Conservation (phyloP, 176 grass and related monocot genomes). For the Musa itinerans region DNA sequence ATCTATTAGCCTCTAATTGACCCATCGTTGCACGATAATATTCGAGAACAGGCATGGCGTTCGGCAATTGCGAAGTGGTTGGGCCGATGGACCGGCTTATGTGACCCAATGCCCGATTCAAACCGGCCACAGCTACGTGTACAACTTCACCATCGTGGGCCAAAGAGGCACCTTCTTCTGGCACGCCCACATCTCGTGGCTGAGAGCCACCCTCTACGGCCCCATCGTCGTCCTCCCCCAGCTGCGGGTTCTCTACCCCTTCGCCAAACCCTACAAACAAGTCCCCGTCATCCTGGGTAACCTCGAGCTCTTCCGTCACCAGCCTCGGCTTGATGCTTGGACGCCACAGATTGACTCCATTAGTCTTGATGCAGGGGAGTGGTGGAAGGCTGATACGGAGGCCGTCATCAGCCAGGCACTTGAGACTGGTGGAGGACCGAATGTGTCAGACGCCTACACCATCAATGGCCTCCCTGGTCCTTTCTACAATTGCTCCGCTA, state of each 20-base stretch:
- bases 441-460: not conserved
- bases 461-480: not conserved
- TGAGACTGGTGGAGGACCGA: not conserved
- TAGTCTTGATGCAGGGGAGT: not conserved
- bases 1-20: not conserved
- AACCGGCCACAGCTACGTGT: not conserved
- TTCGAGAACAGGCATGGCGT: not conserved
- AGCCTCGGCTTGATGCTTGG: not conserved
- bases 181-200: constrained; percentile 4
- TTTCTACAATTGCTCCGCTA: not conserved
- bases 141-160: not conserved
- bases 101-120: not conserved
- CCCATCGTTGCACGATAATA: not conserved
- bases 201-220: not conserved
- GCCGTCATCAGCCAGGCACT: not conserved
- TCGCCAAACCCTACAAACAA: not conserved
- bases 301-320: not conserved
- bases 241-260: not conserved
- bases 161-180: constrained; percentile 6
- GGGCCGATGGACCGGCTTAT: constrained; percentile 2
- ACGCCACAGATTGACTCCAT: not conserved
- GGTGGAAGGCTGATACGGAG: not conserved
- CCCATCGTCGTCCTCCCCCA: not conserved
- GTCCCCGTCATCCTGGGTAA: constrained; percentile 3
- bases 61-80: not conserved